phyloP scores from a whole-genome alignment of 306 rosid species.

The Quercus berberidifolia region DNA sequence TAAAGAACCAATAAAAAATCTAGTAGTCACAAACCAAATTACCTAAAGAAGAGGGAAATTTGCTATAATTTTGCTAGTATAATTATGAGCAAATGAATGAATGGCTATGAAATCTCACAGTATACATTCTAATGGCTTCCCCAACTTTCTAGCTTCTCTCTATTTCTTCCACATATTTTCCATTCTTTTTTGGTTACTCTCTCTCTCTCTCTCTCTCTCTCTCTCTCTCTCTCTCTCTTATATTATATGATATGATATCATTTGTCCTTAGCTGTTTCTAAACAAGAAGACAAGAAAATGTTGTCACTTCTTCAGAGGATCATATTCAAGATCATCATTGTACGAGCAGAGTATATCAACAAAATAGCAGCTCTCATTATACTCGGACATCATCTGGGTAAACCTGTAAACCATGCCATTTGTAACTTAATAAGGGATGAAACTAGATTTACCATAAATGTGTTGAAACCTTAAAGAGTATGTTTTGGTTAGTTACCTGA shows the following conservation, averaged over 20 bases:
- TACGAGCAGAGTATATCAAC: constrained; percentile 20
- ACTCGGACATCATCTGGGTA: constrained; percentile 21
- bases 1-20: not conserved
- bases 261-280: not conserved
- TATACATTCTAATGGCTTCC: constrained; percentile 16
- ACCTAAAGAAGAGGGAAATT: not conserved
- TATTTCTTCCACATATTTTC: not conserved
- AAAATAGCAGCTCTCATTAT: constrained; percentile 9
- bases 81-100: not conserved
- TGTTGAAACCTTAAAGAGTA: not conserved
- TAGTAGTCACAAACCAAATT: constrained; percentile 7
- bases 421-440: not conserved
- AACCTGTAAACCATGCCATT: constrained; percentile 33
- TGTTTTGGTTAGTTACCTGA: constrained; percentile 38
- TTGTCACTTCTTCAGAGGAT: constrained; percentile 8
- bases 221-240: not conserved
- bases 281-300: constrained; percentile 1
- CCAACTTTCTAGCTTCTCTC: not conserved
- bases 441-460: not conserved
- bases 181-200: constrained; percentile 2
- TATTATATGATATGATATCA: not conserved
- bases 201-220: constrained; percentile 21
- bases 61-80: not conserved
- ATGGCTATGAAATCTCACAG: not conserved
- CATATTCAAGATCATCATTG: not conserved